Conservation (phyloP, 2,329 filamentous ascomycete species). For the Tricladium varicosporioides region DNA sequence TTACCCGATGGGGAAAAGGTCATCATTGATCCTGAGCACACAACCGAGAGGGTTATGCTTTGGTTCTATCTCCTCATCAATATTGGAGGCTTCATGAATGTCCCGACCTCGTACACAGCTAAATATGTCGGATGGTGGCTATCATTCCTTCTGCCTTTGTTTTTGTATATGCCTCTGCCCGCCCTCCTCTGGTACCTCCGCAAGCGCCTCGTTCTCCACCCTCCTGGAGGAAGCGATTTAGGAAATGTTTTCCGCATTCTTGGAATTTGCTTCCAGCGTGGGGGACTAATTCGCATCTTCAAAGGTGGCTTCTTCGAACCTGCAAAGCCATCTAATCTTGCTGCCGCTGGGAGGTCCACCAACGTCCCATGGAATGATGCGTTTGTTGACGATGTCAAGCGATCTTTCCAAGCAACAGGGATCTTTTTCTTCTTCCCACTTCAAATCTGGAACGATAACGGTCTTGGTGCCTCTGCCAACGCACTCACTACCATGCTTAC, state of each 20-base stretch:
- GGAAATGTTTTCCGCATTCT: conserved; percentile 44
- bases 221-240: conserved; percentile 46
- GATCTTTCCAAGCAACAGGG: conserved; percentile 65
- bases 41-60: conserved; percentile 44
- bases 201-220: conserved; percentile 42
- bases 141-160: conserved; percentile 47
- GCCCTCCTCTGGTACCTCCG: conserved; percentile 42
- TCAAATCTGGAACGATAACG: conserved; percentile 37
- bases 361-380: conserved; percentile 82
- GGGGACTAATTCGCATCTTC: conserved; percentile 53
- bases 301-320: conserved; percentile 58
- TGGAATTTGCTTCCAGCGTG: conserved; percentile 40
- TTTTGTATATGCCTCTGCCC: conserved; percentile 62
- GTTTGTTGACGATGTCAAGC: conserved; percentile 75
- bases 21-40: conserved; percentile 58
- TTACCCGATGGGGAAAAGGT: conserved; percentile 57
- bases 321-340: conserved; percentile 63
- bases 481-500: conserved; percentile 60
- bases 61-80: conserved; percentile 70
- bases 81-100: conserved; percentile 53
- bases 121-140: conserved; percentile 50
- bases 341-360: conserved; percentile 50
- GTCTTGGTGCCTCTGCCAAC: conserved; percentile 48
- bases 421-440: conserved; percentile 59
- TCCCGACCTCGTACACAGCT: conserved; percentile 41